Conservation (phyloP, 495 filamentous ascomycete species). For the Pyrenula massariospora region DNA sequence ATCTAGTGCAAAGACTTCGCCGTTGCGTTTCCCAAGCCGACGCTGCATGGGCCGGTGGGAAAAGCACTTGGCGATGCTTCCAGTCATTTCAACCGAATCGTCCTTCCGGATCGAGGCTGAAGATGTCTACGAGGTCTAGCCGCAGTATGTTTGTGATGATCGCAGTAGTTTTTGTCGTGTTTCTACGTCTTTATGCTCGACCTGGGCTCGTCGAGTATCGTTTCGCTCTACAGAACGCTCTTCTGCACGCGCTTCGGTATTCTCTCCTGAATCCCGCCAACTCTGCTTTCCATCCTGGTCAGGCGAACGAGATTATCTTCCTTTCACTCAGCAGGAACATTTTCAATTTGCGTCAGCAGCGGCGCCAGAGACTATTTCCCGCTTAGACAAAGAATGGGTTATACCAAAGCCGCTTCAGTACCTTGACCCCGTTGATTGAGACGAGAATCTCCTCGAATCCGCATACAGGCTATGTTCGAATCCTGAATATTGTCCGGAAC, state of each 20-base stretch:
- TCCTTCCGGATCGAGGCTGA: too few species aligned
- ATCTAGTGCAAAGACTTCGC: too few species aligned
- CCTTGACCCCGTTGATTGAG: constrained; percentile 13
- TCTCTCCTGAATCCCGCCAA: background rate
- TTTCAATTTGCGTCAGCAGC: background rate
- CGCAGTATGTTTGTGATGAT: too few species aligned
- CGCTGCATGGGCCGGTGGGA: too few species aligned
- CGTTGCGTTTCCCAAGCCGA: too few species aligned
- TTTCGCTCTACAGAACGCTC: background rate
- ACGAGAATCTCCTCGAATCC: constrained; percentile 16
- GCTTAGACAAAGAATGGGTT: background rate
- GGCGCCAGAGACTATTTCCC: background rate
- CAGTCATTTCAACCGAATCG: too few species aligned
- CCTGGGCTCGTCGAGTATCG: background rate
- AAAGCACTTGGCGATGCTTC: too few species aligned
- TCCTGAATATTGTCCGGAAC: constrained; percentile 19
- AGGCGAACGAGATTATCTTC: background rate
- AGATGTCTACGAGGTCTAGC: too few species aligned
- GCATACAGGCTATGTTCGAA: constrained; percentile 19
- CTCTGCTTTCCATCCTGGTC: background rate
- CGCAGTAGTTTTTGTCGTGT: background rate
- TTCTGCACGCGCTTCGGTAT: background rate
- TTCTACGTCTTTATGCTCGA: too few species aligned
- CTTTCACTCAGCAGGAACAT: background rate
- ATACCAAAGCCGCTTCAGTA: constrained; percentile 2